Evolutionary conservation across 2,329 filamentous ascomycete species (phyloP).

Genomic region (Claviceps sp.): DNA sequence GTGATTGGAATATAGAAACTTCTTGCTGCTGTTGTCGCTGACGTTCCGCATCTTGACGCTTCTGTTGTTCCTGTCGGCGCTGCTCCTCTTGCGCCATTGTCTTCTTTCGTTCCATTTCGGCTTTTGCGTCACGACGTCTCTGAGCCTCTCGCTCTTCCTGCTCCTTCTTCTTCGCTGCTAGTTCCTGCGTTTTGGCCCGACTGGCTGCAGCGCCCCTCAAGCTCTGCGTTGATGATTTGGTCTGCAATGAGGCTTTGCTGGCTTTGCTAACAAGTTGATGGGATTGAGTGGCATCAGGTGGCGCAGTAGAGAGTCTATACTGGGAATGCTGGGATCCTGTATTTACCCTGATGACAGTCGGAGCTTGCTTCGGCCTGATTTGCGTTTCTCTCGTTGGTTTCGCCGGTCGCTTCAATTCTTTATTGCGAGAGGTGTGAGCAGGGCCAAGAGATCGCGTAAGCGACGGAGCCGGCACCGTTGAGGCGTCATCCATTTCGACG

Average conservation of each 20-base stretch:
- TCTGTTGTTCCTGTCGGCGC: constrained; percentile 42
- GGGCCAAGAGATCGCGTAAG: constrained; percentile 37
- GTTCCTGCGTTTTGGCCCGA: constrained; percentile 57
- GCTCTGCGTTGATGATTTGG: constrained; percentile 41
- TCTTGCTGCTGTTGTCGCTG: constrained; percentile 49
- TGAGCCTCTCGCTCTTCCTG: constrained; percentile 70
- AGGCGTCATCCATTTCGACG: constrained; percentile 42
- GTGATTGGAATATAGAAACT: constrained; percentile 43
- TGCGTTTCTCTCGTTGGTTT: constrained; percentile 48
- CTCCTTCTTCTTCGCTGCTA: constrained; percentile 71
- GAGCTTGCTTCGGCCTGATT: constrained; percentile 49
- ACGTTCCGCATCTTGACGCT: constrained; percentile 46
- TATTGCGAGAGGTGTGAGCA: constrained; percentile 33
- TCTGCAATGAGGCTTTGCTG: constrained; percentile 52
- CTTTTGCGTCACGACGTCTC: constrained; percentile 68
- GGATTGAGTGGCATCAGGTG: constrained; percentile 33
- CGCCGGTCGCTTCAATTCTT: constrained; percentile 43
- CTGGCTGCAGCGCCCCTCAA: constrained; percentile 46
- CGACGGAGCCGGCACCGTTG: constrained; percentile 46
- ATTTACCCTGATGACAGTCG: constrained; percentile 58
- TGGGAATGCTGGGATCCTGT: constrained; percentile 49
- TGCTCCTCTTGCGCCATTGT: constrained; percentile 54
- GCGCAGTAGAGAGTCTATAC: constrained; percentile 42
- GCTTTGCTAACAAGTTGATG: constrained; percentile 47
- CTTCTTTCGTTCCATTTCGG: constrained; percentile 66